Conservation (phyloP, 352 stramenopile species). For the Pythium dissimile region DNA sequence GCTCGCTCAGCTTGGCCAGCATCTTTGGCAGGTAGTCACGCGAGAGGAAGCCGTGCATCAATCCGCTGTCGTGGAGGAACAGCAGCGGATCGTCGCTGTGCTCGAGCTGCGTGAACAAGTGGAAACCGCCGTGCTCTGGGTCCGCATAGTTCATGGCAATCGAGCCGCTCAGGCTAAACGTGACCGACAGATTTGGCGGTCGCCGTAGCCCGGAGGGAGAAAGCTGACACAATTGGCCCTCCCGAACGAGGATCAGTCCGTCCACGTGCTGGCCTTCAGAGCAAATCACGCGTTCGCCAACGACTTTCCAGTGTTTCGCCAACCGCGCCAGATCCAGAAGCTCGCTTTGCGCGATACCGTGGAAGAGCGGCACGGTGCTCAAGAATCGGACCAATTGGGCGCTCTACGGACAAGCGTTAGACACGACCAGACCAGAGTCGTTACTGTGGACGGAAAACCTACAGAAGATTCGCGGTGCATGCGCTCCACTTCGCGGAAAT, state of each 20-base stretch:
- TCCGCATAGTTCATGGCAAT: conserved; percentile 22
- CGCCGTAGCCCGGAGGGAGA: conserved; percentile 31
- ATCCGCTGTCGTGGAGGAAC: conserved; percentile 40
- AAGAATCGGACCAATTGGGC: conserved; percentile 34
- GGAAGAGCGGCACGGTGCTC: conserved; percentile 36
- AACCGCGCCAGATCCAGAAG: conserved; percentile 19
- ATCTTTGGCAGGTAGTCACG: conserved; percentile 28
- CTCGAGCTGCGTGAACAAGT: conserved; percentile 64
- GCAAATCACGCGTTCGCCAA: conserved; percentile 51
- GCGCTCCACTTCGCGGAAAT: conserved; percentile 16
- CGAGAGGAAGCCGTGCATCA: conserved; percentile 52
- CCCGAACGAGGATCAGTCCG: conserved; percentile 44
- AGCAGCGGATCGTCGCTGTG: conserved; percentile 37
- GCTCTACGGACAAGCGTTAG: too few species aligned
- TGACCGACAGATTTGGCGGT: conserved; percentile 41
- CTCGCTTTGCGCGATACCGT: conserved; percentile 26
- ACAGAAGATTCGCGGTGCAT: too few species aligned
- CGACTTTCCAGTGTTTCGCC: conserved; percentile 36
- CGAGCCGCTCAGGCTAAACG: conserved; percentile 47
- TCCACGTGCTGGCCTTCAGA: conserved; percentile 53
- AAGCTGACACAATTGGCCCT: conserved; percentile 51
- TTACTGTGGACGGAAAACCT: too few species aligned
- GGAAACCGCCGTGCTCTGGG: conserved; percentile 20
- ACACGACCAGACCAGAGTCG: too few species aligned
- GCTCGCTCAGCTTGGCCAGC: conserved; percentile 6